Base-by-base conservation (phyloP, 2,329 filamentous ascomycete species). In the Fusarium illudens region DNA sequence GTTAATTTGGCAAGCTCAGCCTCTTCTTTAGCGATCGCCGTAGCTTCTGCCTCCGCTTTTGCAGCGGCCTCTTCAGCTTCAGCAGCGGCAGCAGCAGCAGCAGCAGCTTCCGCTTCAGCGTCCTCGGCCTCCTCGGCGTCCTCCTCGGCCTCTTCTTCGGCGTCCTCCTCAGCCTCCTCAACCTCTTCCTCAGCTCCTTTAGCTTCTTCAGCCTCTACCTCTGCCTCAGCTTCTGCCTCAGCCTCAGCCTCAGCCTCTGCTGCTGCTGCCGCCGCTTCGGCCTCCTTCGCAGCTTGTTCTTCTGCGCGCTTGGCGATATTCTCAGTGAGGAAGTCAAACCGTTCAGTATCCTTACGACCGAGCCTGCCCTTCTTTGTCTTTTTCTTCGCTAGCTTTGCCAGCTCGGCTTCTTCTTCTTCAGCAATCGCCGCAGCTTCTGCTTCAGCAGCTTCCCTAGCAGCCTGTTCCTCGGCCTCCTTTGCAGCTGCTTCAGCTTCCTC, bases 321-420 rank as follows among this genome's bases (percentile, higher is more conserved):
- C 10, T 44, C 57, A 15, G 51, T 60, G 15, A 73, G 53, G 20
- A 49, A 17, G 11, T 67, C 55, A 9, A 64, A 65, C 22, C 70
- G 51, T 19, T 73, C 70, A 4, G 68, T 63, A 34, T 73, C 71
- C 48, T 71, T 73, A 27, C 62, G 67, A 13, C 71, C 71, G 20
- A 73, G 17, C 29, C 62, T 73, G 6, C 71, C 71, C 65, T 81
- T 80, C 72, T 81, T 84, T 32, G 49, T 56, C 27, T 71, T 75
- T 60, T 75, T 75, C 11, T 78, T 79, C 49, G 78, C 78, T 56
- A 78, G 76, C 12, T 75, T 77, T 17, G 78, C 78, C 20, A 80
- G 79, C 70, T 84, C 81, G 29, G 81, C 79, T 12, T 78, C 80
- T 62, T 83, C 79, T 25, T 77, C 76, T 4, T 78, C 76, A 25